Evolutionary conservation across 306 rosid genomes (phyloP).

Genomic region (Luffa acutangula): DNA sequence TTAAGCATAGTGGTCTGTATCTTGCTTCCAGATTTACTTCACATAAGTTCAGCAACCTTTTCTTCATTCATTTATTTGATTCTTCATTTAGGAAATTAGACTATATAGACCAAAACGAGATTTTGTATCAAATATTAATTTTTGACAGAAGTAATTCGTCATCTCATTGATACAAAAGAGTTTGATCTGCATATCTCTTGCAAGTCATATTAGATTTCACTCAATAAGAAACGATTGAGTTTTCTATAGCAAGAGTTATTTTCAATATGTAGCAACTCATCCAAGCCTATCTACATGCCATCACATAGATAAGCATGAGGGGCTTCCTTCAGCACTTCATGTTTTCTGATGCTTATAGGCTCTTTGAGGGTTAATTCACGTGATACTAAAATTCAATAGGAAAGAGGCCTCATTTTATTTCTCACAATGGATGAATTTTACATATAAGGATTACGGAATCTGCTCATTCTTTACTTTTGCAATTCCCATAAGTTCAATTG

Average conservation of each 20-base stretch:
- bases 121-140: neutral
- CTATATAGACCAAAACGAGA: neutral
- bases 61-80: neutral
- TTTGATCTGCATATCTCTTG: neutral
- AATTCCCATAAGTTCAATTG: neutral
- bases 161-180: neutral
- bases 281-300: neutral
- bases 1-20: neutral
- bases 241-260: neutral
- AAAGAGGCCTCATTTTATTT: neutral
- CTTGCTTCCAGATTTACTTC: neutral
- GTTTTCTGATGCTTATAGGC: neutral
- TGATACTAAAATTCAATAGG: neutral
- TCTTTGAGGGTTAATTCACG: neutral
- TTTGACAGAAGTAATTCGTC: neutral
- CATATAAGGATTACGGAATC: neutral
- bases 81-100: neutral
- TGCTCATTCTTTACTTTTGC: neutral
- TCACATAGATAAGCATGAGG: neutral
- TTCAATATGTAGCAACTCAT: neutral
- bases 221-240: neutral
- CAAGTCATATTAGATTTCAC: neutral
- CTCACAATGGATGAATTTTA: neutral
- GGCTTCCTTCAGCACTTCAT: neutral
- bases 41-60: neutral